phyloP scores from a whole-genome alignment of 164 flowering plant species.

The Chimonanthus praecox region DNA sequence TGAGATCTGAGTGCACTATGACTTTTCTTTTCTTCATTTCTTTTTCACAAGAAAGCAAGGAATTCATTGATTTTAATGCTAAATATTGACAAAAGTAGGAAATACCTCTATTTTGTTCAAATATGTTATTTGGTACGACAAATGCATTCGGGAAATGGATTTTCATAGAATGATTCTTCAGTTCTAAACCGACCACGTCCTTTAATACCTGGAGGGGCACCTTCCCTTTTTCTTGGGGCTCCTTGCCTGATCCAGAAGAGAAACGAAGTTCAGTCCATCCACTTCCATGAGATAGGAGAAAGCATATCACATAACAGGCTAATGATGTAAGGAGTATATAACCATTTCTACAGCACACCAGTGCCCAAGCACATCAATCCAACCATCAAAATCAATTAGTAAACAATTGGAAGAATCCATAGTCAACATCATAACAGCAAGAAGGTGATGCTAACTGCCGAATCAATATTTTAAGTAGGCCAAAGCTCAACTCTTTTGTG shows the following conservation, averaged over 20 bases:
- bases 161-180: conserved; percentile 90
- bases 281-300: neutral
- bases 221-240: conserved; percentile 68
- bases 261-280: too few relatives aligned
- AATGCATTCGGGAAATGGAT: conserved; percentile 89
- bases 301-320: neutral
- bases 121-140: conserved; percentile 32
- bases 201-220: conserved; percentile 62
- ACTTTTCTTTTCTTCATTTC: neutral
- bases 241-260: conserved; percentile 57
- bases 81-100: neutral
- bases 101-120: neutral
- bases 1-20: neutral
- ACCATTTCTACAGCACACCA: neutral
- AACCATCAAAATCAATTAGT: neutral
- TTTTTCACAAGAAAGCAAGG: neutral
- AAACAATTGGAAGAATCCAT: neutral
- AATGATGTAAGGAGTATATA: neutral
- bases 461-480: neutral
- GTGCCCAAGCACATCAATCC: neutral
- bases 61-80: neutral
- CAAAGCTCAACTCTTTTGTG: neutral
- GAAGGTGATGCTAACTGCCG: neutral
- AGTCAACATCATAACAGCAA: neutral
- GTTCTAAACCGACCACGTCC: conserved; percentile 73